Evolutionary conservation across 768 basidiomycete genomes (phyloP), one percentile per base, ranked within the genome.

Genomic region (Leccinum imitatum): DNA sequence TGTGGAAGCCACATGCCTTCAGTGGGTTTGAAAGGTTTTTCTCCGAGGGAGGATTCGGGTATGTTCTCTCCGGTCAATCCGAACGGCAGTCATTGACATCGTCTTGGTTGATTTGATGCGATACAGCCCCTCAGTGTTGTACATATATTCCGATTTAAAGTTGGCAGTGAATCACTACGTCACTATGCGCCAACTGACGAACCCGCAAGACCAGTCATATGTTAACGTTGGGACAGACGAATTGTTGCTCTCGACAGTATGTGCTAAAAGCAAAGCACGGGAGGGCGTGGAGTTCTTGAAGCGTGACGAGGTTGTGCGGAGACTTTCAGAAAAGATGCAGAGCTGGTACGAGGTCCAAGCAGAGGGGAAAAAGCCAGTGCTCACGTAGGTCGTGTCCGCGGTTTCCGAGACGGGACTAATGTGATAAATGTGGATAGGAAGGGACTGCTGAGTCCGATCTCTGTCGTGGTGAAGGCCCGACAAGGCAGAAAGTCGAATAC

Each of bases 401-500:
- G 31, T 17, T 53, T 7, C 9, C 14, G 35, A 48, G n/a, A 21
- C 13, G 25, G 33, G 46, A 19, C 14, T 60, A 6, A 57, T 39
- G 56, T 37, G 31, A 15, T 27, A 1, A 2, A 52, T 10, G 9
- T 39, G 27, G 47, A 37, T 63, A 95, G 91, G 76, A 95, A 95
- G 73, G 95, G 95, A 21, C 71, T 78, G 9, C 69, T 93, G 52
- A 83, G 82, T 50, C 88, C 92, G 0, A 83, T 97, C 31, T 80
- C 82, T 15, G 81, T 96, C 8, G 75, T 79, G 2, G 80, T 83
- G 52, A 95, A 93, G 75, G 73, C 84, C 35, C 80, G 92, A n/a
- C 88, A 91, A 69, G 91, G 89, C 2, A 81, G 87, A 19, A 93
- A 89, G 72, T 84, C 86, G 4, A 84, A 82, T 52, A 96, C 93